phyloP scores from a whole-genome alignment of 768 basidiomycete species.

The Leucocoprinus leucothites region DNA sequence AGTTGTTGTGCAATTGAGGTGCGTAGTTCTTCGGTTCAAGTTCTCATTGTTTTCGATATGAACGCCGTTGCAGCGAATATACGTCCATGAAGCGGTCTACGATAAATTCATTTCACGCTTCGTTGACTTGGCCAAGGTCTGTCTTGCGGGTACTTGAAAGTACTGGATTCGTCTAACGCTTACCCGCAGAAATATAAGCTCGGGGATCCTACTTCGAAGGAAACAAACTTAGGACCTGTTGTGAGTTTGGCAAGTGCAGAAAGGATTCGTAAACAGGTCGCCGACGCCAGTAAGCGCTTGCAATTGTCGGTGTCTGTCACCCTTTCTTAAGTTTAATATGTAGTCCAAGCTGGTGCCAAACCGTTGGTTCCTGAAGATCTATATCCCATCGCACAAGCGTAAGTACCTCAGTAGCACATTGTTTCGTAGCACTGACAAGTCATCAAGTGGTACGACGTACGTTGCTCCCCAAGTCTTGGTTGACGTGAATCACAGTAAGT shows the following conservation, averaged over 20 bases:
- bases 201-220: conserved; percentile 74
- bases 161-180: neutral
- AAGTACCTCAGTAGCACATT: conserved; percentile 20
- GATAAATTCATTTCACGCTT: conserved; percentile 76
- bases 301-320: conserved; percentile 24
- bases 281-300: conserved; percentile 64
- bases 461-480: conserved; percentile 91
- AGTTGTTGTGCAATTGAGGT: conserved; percentile 95
- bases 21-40: conserved; percentile 12
- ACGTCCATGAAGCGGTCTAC: conserved; percentile 84
- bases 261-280: conserved; percentile 81
- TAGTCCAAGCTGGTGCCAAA: conserved; percentile 78
- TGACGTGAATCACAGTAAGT: conserved; percentile 84
- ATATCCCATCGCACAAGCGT: conserved; percentile 70
- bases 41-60: neutral
- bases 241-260: conserved; percentile 85
- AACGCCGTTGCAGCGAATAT: conserved; percentile 67
- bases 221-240: conserved; percentile 89
- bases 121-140: conserved; percentile 70
- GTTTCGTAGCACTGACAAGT: neutral
- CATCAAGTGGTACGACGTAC: conserved; percentile 69
- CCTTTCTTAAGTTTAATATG: conserved; percentile 40
- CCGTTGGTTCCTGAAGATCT: conserved; percentile 64
- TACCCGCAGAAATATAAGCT: conserved; percentile 71
- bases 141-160: neutral